These are phyloP conservation scores for Exidia glandulosa DNA, from an alignment of 768 basidiomycete species.

Conservation along the genomic window DNA sequence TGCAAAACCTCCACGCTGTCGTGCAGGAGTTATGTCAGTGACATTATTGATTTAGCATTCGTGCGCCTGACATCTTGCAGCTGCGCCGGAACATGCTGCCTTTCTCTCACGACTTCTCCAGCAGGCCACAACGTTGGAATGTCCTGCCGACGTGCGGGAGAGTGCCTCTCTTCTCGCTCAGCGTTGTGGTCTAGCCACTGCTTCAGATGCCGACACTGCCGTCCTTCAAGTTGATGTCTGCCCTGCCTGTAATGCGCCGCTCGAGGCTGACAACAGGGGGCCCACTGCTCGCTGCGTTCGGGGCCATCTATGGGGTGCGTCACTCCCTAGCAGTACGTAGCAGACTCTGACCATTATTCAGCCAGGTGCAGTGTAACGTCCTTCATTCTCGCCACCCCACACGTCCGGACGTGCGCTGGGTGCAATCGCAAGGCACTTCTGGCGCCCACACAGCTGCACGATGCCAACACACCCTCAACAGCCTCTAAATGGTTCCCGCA, in stretches of 20 bases:
- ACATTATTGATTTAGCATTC: too few relatives aligned
- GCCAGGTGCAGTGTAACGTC: slow-evolving; percentile 75
- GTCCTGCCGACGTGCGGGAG: neutral
- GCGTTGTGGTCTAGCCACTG: slow-evolving; percentile 22
- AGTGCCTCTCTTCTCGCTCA: slow-evolving; percentile 45
- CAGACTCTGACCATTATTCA: slow-evolving; percentile 18
- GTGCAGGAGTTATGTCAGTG: too few relatives aligned
- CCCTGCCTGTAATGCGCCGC: slow-evolving; percentile 56
- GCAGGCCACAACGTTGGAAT: neutral
- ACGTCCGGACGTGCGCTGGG: slow-evolving; percentile 69
- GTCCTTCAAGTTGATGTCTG: slow-evolving; percentile 45
- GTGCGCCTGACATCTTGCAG: neutral
- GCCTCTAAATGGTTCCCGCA: neutral
- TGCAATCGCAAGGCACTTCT: slow-evolving; percentile 73
- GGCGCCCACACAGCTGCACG: slow-evolving; percentile 23
- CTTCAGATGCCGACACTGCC: slow-evolving; percentile 15
- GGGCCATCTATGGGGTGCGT: slow-evolving; percentile 71
- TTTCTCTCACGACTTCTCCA: neutral
- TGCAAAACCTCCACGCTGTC: too few relatives aligned
- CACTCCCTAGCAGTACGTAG: neutral
- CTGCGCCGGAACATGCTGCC: neutral
- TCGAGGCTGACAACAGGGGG: slow-evolving; percentile 50
- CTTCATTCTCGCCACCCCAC: slow-evolving; percentile 66
- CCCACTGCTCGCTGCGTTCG: slow-evolving; percentile 51
- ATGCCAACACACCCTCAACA: neutral